Evolutionary conservation across 1,284 basidiomycete genomes (phyloP).

Genomic region (Rhodotorula sp.): DNA sequence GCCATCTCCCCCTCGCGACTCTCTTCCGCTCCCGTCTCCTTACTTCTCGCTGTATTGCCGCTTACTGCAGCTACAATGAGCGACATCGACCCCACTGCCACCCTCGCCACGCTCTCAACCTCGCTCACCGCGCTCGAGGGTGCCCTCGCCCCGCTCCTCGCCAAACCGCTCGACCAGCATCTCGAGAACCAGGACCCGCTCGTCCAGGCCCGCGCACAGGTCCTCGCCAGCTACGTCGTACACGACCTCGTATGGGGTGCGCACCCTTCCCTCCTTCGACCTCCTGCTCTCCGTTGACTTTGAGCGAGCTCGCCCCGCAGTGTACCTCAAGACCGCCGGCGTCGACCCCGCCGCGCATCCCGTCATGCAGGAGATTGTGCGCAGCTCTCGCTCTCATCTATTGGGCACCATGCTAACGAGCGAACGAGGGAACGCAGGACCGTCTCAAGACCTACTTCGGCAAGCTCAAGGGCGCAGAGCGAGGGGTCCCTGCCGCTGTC

Average conservation of each 20-base stretch:
- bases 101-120: slow-evolving; percentile 19
- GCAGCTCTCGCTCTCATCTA: not conserved
- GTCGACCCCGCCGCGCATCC: slow-evolving; percentile 74
- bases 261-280: slow-evolving; percentile 42
- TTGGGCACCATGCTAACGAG: not conserved
- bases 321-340: slow-evolving; percentile 73
- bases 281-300: not conserved
- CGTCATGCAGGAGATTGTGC: slow-evolving; percentile 70
- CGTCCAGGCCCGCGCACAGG: slow-evolving; percentile 76
- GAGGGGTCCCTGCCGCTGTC: slow-evolving; percentile 41
- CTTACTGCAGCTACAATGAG: slow-evolving; percentile 6
- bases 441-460: slow-evolving; percentile 73
- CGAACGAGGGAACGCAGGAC: slow-evolving; percentile 56
- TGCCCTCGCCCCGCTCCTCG: slow-evolving; percentile 31
- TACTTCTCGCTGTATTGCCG: not conserved
- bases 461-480: slow-evolving; percentile 73
- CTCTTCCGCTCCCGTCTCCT: not conserved
- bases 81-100: slow-evolving; percentile 10
- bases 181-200: slow-evolving; percentile 57
- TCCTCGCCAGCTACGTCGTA: slow-evolving; percentile 70
- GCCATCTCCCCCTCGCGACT: not conserved
- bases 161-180: slow-evolving; percentile 18
- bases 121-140: slow-evolving; percentile 19
- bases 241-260: slow-evolving; percentile 79
- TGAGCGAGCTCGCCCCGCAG: slow-evolving; percentile 51